Conservation (phyloP, 371 early-diverging fungal genomes). For the Spraguea lophii region DNA sequence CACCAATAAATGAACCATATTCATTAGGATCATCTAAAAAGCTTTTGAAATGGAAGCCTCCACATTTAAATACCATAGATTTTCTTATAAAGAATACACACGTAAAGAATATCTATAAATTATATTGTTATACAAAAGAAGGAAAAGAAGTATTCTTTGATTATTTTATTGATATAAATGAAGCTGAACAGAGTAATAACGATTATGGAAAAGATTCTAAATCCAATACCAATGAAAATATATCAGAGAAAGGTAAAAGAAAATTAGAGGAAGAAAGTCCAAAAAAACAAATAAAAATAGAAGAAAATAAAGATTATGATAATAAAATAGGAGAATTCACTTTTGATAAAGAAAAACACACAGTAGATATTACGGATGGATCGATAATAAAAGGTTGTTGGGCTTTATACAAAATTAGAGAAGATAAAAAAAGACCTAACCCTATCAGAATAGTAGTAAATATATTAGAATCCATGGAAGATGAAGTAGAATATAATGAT, state of each 20-base stretch:
- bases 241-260: slow-evolving; percentile 1
- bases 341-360: slow-evolving; percentile 32
- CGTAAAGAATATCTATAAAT: slow-evolving; percentile 1
- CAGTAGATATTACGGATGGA: slow-evolving; percentile 17
- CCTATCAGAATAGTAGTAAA: slow-evolving; percentile 33
- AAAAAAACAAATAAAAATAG: background rate
- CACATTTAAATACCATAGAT: slow-evolving; percentile 44
- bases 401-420: slow-evolving; percentile 35
- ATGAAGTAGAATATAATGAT: slow-evolving; percentile 11
- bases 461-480: slow-evolving; percentile 26
- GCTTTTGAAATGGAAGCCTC: slow-evolving; percentile 46
- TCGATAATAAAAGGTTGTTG: slow-evolving; percentile 32
- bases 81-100: slow-evolving; percentile 16
- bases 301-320: slow-evolving; percentile 2
- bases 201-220: background rate
- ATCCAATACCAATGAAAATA: slow-evolving; percentile 1
- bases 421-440: slow-evolving; percentile 44
- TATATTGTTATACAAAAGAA: background rate
- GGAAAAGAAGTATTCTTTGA: slow-evolving; percentile 6
- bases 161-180: slow-evolving; percentile 7
- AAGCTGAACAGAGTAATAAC: slow-evolving; percentile 3
- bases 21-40: slow-evolving; percentile 8
- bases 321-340: slow-evolving; percentile 41
- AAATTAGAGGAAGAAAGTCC: background rate
- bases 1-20: slow-evolving; percentile 37